Percentiles rank a stretch among this genome's conserved stretches.
Evolutionary conservation across 2,329 filamentous ascomycete species (phyloP).

Genomic region (Ambrosiella cleistominuta): DNA sequence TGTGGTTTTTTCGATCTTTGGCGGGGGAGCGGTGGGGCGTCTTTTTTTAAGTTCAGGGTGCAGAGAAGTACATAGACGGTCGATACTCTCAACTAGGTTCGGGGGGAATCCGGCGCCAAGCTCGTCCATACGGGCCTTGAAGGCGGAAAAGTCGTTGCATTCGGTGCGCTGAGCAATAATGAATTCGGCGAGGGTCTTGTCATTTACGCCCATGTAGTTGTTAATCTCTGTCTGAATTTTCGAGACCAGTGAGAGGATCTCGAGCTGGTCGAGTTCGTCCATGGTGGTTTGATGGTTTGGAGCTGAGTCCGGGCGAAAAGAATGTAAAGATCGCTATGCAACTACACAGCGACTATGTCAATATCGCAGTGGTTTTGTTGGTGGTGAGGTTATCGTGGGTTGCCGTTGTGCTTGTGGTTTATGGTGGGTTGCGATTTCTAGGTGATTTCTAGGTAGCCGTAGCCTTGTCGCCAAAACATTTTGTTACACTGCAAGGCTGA

Average conservation of each 20-base stretch:
- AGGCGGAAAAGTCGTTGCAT: slow-evolving; percentile 51
- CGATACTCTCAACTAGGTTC: slow-evolving; percentile 78
- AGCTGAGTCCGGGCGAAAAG: background rate
- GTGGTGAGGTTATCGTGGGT: too few species aligned
- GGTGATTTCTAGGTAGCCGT: background rate
- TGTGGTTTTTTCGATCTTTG: slow-evolving; percentile 14
- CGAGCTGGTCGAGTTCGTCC: slow-evolving; percentile 83
- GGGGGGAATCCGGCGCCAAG: slow-evolving; percentile 70
- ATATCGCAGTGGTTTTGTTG: too few species aligned
- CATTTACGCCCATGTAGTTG: slow-evolving; percentile 79
- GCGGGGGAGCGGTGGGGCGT: background rate
- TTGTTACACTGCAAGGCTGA: background rate
- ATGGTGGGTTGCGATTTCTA: background rate
- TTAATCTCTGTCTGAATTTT: slow-evolving; percentile 88
- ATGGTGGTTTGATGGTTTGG: slow-evolving; percentile 30
- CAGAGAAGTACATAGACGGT: slow-evolving; percentile 73
- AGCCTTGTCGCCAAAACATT: background rate
- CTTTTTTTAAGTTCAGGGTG: slow-evolving; percentile 54
- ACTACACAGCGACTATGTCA: too few species aligned
- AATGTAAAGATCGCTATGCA: background rate
- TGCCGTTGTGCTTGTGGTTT: too few species aligned
- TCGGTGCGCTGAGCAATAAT: slow-evolving; percentile 78
- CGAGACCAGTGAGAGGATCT: slow-evolving; percentile 82
- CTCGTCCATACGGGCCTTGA: slow-evolving; percentile 55
- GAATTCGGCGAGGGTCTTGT: slow-evolving; percentile 93